Conservation (phyloP, 169 alveolate species). For the Cryptosporidium baileyi region DNA sequence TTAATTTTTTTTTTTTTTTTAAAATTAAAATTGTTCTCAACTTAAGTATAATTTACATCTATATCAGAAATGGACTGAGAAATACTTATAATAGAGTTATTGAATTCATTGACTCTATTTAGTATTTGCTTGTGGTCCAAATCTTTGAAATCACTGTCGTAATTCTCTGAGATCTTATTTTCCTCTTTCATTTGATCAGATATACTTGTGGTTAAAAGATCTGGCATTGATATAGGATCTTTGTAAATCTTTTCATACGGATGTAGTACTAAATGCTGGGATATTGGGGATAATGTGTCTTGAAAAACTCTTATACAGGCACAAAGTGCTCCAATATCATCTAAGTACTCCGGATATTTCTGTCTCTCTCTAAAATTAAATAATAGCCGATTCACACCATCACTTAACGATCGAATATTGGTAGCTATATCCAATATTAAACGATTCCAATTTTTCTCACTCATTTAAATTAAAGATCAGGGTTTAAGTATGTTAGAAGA, state of each 20-base stretch:
- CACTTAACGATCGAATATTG: slow-evolving; percentile 38
- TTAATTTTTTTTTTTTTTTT: too few relatives aligned
- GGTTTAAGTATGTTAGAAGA: neutral
- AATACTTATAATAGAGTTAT: slow-evolving; percentile 14
- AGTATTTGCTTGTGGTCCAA: slow-evolving; percentile 2
- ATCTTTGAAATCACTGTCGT: neutral
- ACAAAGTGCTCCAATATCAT: slow-evolving; percentile 67
- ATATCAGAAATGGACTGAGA: slow-evolving; percentile 50
- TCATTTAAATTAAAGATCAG: neutral
- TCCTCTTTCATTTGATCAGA: slow-evolving; percentile 57
- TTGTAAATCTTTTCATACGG: slow-evolving; percentile 67
- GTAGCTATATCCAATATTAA: slow-evolving; percentile 19
- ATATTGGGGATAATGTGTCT: slow-evolving; percentile 37
- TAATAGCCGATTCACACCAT: slow-evolving; percentile 52
- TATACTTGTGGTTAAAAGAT: slow-evolving; percentile 29
- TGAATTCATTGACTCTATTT: slow-evolving; percentile 54
- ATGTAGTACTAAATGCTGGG: slow-evolving; percentile 37
- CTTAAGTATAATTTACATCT: too few relatives aligned
- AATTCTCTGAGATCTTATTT: slow-evolving; percentile 18
- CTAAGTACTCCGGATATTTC: slow-evolving; percentile 42
- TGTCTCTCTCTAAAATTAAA: slow-evolving; percentile 14
- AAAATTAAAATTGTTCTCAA: too few relatives aligned
- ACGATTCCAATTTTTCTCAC: slow-evolving; percentile 40
- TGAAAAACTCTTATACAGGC: slow-evolving; percentile 62
- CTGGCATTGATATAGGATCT: slow-evolving; percentile 63